phyloP scores from a whole-genome alignment of 2,329 filamentous ascomycete species.

The Stagonosporopsis chrysanthemi region DNA sequence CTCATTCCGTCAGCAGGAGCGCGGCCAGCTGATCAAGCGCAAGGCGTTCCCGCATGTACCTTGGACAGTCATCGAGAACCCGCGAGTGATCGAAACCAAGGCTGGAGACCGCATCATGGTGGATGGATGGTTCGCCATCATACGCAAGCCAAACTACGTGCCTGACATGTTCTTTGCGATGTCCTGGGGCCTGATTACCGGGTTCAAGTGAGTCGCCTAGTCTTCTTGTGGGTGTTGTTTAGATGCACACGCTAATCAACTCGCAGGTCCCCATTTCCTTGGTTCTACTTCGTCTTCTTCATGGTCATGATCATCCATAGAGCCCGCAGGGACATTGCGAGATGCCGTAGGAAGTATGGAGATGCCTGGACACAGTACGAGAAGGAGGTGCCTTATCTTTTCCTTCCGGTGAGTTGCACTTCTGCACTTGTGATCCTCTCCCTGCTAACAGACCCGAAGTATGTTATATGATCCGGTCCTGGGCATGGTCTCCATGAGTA shows the following conservation, averaged over 20 bases:
- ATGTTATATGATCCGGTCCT: constrained; percentile 1
- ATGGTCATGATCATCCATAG: constrained; percentile 79
- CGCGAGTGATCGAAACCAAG: constrained; percentile 74
- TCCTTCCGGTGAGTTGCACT: constrained; percentile 67
- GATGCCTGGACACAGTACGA: constrained; percentile 83
- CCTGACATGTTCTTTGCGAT: constrained; percentile 81
- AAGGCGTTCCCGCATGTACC: constrained; percentile 86
- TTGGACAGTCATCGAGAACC: constrained; percentile 82
- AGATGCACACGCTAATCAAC: not conserved
- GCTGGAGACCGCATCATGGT: constrained; percentile 78
- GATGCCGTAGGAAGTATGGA: constrained; percentile 78
- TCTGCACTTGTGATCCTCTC: not conserved
- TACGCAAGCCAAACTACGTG: constrained; percentile 80
- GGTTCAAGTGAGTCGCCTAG: constrained; percentile 65
- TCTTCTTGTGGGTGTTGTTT: not conserved
- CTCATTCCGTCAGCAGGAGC: constrained; percentile 80
- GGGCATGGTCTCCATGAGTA: not conserved
- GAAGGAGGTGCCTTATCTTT: constrained; percentile 78
- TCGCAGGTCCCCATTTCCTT: constrained; percentile 69
- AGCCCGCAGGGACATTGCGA: constrained; percentile 74
- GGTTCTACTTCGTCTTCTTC: constrained; percentile 88
- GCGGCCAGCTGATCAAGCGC: constrained; percentile 70
- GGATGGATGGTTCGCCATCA: constrained; percentile 78
- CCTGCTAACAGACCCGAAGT: constrained; percentile 1
- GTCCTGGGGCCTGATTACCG: constrained; percentile 78